Percentiles rank a stretch among this genome's conserved stretches.
Evolutionary conservation across 2,329 filamentous ascomycete genomes (phyloP).

Genomic region (Alternaria postmessia): DNA sequence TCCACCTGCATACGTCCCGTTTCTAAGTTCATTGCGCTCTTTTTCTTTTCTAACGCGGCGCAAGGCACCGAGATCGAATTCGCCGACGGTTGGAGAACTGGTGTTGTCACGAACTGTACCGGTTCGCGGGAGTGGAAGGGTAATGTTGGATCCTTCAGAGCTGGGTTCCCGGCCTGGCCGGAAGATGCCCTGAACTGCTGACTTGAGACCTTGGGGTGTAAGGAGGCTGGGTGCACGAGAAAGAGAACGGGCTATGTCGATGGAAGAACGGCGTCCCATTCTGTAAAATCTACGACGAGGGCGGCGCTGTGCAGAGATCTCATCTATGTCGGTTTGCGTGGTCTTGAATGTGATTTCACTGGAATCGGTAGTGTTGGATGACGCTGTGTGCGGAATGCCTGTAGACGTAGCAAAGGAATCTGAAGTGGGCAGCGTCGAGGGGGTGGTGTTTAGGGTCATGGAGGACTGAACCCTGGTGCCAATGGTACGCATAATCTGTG

Average conservation of each 20-base stretch:
- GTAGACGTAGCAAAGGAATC: slow-evolving; percentile 20
- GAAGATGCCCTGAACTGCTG: slow-evolving; percentile 43
- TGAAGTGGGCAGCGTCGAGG: slow-evolving; percentile 17
- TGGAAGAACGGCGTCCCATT: slow-evolving; percentile 34
- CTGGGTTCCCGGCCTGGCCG: slow-evolving; percentile 38
- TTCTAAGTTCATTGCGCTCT: slow-evolving; percentile 33
- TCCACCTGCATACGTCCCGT: slow-evolving; percentile 24
- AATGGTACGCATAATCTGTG: slow-evolving; percentile 46
- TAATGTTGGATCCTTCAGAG: slow-evolving; percentile 45
- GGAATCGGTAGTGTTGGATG: slow-evolving; percentile 25
- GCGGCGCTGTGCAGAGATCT: slow-evolving; percentile 31
- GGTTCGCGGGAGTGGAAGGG: slow-evolving; percentile 38
- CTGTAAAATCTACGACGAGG: slow-evolving; percentile 42
- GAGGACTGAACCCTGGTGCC: slow-evolving; percentile 22
- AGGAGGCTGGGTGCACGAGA: slow-evolving; percentile 23
- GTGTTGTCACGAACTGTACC: slow-evolving; percentile 31
- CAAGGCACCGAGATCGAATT: slow-evolving; percentile 39
- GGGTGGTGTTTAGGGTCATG: slow-evolving; percentile 6
- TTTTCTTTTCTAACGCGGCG: slow-evolving; percentile 38
- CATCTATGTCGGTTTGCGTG: slow-evolving; percentile 41
- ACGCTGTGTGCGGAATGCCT: slow-evolving; percentile 21
- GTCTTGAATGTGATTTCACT: slow-evolving; percentile 43
- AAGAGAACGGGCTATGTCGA: slow-evolving; percentile 30
- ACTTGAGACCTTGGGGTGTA: slow-evolving; percentile 37
- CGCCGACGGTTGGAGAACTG: slow-evolving; percentile 17